A percentile compares a stretch with the other conserved stretches of the same genome.
These are phyloP conservation scores for Cyberlindnera suaveolens DNA, from an alignment of 805 yeast species.

Conservation along the genomic window DNA sequence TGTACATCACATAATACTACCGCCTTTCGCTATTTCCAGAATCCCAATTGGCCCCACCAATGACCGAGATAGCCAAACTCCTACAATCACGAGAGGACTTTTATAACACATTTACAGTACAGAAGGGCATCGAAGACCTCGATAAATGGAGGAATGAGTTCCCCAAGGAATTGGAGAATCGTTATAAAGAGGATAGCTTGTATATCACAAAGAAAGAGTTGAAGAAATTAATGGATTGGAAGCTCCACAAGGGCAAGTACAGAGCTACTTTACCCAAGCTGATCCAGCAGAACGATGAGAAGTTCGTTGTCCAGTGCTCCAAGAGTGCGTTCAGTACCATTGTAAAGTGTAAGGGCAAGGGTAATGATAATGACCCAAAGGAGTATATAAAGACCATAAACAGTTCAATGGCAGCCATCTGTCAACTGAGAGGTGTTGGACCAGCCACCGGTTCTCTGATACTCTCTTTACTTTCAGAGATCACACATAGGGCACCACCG, in stretches of 20 bases:
- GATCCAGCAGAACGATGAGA: conserved; percentile 16
- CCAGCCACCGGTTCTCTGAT: conserved; percentile 25
- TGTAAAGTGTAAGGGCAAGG: background rate
- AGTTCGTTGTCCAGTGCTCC: conserved; percentile 7
- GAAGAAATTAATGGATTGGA: conserved; percentile 22
- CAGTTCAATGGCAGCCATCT: conserved; percentile 4
- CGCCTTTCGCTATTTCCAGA: too few species aligned
- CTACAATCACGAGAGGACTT: conserved; percentile 1
- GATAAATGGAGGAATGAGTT: conserved; percentile 19
- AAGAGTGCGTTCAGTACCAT: conserved; percentile 10
- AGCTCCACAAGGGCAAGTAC: conserved; percentile 23
- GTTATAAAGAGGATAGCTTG: conserved; percentile 2
- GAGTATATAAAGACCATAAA: conserved; percentile 11
- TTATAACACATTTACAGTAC: conserved; percentile 7
- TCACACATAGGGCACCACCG: conserved; percentile 20
- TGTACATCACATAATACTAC: too few species aligned
- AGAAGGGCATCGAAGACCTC: conserved; percentile 9
- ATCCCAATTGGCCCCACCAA: too few species aligned
- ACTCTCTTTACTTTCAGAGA: conserved; percentile 11
- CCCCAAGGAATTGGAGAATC: conserved; percentile 2
- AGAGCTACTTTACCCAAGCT: conserved; percentile 20
- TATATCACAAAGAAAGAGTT: conserved; percentile 16
- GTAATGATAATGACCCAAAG: background rate
- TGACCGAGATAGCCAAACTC: background rate
- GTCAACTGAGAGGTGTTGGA: conserved; percentile 21